Evolutionary conservation across 352 stramenopile species (phyloP), one percentile per base, ranked within the genome.

Genomic region (Phytophthora megakarya): DNA sequence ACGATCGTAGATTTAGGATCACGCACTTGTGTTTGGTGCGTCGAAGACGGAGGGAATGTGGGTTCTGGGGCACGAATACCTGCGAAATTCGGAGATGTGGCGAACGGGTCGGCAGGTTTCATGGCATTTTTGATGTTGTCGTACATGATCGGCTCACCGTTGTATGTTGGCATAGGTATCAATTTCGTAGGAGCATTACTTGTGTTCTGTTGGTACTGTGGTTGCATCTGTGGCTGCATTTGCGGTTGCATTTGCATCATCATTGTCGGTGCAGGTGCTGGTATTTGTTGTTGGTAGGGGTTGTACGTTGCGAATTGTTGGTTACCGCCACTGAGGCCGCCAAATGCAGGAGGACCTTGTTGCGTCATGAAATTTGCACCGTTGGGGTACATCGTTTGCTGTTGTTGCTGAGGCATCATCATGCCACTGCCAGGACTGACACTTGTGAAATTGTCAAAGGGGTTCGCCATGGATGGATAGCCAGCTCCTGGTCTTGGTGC

Each of bases 351-450:
- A 0, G 71, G 63, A 1, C 72, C 75, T 25, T 82, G 77, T 23
- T 86, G 77, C 6, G 79, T 90, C 79, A 90, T 90, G 67, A 90
- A 90, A 37, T 73, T 72, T 5, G 80, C 78, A 18, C 74, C 70
- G n/a, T 70, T 78, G 58, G 70, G 58, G 19, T 74, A 71, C 55
- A 75, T 73, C 26, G 63, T 58, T 39, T 70, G 51, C 33, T 70
- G 68, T 37, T 71, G 71, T 5, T 72, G 68, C 12, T 66, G 63
- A 56, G 51, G 74, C 57, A 75, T 71, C 66, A 65, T 65, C 61
- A 70, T 64, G 3, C 10, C 19, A 28, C 60, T 63, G 38, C 50
- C 59, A 42, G 65, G 59, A n/a, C 44, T 73, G 13, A 13, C 51
- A 28, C 19, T 40, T 7, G 44, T 30, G 13, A 72, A 68, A 60